These are phyloP conservation scores for Cyclocybe cylindracea DNA, from an alignment of 768 basidiomycete species.

Conservation along the genomic window DNA sequence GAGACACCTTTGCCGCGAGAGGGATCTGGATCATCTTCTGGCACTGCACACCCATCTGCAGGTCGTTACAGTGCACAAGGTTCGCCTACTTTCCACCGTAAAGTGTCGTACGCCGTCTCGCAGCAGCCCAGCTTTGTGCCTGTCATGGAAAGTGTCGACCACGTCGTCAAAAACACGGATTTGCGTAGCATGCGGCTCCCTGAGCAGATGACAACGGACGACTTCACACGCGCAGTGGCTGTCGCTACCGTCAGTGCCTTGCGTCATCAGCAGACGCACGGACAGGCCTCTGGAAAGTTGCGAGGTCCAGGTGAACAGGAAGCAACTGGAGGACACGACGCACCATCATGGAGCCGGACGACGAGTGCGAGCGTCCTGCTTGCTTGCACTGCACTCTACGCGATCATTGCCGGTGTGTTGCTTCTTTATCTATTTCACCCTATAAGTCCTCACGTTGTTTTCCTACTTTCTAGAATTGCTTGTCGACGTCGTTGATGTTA, in stretches of 20 bases:
- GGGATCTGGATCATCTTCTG: slow-evolving; percentile 6
- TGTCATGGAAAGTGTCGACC: slow-evolving; percentile 76
- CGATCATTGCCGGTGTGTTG: slow-evolving; percentile 87
- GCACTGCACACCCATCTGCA: slow-evolving; percentile 13
- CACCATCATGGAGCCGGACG: slow-evolving; percentile 91
- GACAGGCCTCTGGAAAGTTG: slow-evolving; percentile 48
- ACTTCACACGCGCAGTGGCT: slow-evolving; percentile 91
- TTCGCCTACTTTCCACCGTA: slow-evolving; percentile 48
- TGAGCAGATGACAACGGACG: slow-evolving; percentile 74
- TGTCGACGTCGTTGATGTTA: slow-evolving; percentile 93
- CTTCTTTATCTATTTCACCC: not conserved
- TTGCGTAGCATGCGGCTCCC: slow-evolving; percentile 57
- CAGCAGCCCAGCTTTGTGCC: slow-evolving; percentile 50
- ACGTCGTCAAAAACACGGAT: slow-evolving; percentile 66
- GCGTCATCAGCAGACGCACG: slow-evolving; percentile 71
- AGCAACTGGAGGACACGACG: slow-evolving; percentile 80
- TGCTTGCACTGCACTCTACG: slow-evolving; percentile 89
- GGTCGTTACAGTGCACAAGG: slow-evolving; percentile 17
- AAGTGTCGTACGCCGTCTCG: slow-evolving; percentile 56
- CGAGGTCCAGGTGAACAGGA: slow-evolving; percentile 45
- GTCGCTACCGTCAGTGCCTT: slow-evolving; percentile 92
- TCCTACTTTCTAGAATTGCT: slow-evolving; percentile 67
- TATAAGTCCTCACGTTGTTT: not conserved
- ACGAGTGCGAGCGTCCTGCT: slow-evolving; percentile 90
- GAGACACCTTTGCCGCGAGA: slow-evolving; percentile 40